Evolutionary conservation across 257 asterid genomes (phyloP).

Genomic region (Solanum virginianum): DNA sequence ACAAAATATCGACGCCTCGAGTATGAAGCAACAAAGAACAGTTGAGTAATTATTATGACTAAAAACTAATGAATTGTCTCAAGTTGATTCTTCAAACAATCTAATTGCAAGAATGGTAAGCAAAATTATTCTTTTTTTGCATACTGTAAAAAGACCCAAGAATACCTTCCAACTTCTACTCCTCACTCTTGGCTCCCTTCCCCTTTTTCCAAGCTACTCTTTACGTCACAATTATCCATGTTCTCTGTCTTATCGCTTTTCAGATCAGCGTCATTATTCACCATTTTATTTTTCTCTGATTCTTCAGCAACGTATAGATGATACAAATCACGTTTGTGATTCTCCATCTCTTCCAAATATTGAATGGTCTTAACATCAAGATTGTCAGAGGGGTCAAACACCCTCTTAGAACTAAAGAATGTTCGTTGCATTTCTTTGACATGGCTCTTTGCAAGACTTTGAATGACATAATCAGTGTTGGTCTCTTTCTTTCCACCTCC

Average conservation of each 20-base stretch:
- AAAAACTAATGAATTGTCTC: neutral
- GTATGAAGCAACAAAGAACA: neutral
- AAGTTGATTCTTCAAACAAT: neutral
- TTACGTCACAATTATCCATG: no score
- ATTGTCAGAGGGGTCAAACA: neutral
- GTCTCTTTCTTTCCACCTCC: neutral
- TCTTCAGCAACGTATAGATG: neutral
- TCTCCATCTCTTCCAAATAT: neutral
- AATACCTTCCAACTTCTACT: neutral
- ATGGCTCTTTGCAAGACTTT: neutral
- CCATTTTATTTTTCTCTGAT: neutral
- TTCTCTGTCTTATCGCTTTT: no score
- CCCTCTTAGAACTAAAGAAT: neutral
- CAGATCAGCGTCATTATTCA: neutral
- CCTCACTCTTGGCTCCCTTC: neutral
- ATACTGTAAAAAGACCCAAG: neutral
- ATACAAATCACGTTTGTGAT: neutral
- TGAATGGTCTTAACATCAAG: neutral
- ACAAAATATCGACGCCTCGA: neutral
- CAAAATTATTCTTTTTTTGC: neutral
- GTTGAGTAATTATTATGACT: neutral
- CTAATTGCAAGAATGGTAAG: neutral
- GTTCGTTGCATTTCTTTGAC: neutral
- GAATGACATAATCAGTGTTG: neutral
- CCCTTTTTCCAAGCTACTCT: no score